A percentile compares a stretch with the other conserved stretches of the same genome.
Conservation (phyloP, 202 grass and related monocot species). For the Cymbopogon flexuosus region DNA sequence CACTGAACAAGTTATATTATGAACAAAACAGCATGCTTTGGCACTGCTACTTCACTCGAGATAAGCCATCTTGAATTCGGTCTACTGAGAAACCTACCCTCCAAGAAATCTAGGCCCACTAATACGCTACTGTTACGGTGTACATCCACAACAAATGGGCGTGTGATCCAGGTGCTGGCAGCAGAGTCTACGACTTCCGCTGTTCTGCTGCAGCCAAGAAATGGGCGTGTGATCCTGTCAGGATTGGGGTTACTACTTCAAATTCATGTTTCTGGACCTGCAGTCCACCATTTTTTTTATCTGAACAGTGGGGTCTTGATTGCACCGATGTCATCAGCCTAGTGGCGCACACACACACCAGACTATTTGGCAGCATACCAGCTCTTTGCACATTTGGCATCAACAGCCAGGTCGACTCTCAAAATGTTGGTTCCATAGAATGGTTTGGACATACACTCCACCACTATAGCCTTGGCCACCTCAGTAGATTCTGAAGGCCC, state of each 20-base stretch:
- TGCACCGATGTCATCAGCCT: neutral
- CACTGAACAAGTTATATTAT: conserved; percentile 5
- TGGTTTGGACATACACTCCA: conserved; percentile 92
- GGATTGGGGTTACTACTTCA: neutral
- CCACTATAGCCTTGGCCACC: conserved; percentile 55
- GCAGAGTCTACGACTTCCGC: neutral
- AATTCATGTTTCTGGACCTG: neutral
- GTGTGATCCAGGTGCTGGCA: neutral
- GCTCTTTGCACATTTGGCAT: conserved; percentile 70
- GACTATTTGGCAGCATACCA: conserved; percentile 86
- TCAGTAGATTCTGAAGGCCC: conserved; percentile 79
- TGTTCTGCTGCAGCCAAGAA: neutral
- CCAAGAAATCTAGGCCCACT: neutral
- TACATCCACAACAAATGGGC: conserved; percentile 15
- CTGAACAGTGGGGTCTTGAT: neutral
- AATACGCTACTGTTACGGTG: neutral
- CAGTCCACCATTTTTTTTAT: neutral
- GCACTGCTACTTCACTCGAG: neutral
- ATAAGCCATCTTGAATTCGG: neutral
- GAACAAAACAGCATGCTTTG: conserved; percentile 29
- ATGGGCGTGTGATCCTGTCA: neutral
- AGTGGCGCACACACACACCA: neutral
- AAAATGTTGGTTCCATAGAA: conserved; percentile 72
- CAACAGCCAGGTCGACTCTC: conserved; percentile 64
- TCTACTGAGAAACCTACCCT: neutral